These are phyloP conservation scores for Mayamaea pseudoterrestris DNA, from an alignment of 108 stramenopile species.

Conservation along the genomic window DNA sequence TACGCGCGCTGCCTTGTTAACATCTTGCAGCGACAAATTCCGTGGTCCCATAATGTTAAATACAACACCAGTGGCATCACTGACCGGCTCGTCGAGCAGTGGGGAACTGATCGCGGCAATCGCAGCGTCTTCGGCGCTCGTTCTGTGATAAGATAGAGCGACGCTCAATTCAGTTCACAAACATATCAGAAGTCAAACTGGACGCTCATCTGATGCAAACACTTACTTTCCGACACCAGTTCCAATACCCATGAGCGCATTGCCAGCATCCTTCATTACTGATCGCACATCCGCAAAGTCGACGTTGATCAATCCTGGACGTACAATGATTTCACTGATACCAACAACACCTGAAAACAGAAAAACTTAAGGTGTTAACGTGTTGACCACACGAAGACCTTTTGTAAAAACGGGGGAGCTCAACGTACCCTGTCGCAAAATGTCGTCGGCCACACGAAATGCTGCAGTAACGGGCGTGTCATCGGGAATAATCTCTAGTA, in stretches of 20 bases:
- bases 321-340: conserved; percentile 85
- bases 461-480: conserved; percentile 83
- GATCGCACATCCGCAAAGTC: conserved; percentile 90
- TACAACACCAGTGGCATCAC: conserved; percentile 83
- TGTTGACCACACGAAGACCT: too few relatives aligned
- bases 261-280: conserved; percentile 87
- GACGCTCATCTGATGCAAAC: too few relatives aligned
- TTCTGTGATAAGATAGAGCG: too few relatives aligned
- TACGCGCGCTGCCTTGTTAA: conserved; percentile 78
- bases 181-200: too few relatives aligned
- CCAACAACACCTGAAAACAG: conserved; percentile 90
- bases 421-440: conserved; percentile 83
- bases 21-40: conserved; percentile 83
- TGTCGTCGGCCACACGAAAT: conserved; percentile 87
- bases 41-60: conserved; percentile 86
- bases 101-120: conserved; percentile 83
- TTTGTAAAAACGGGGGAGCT: too few relatives aligned
- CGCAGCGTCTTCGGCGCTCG: conserved; percentile 82
- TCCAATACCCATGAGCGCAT: conserved; percentile 89
- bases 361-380: too few relatives aligned
- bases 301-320: conserved; percentile 86
- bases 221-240: conserved; percentile 67
- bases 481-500: conserved; percentile 85
- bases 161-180: too few relatives aligned
- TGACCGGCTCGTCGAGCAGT: conserved; percentile 75